phyloP scores from a whole-genome alignment of 2,329 filamentous ascomycete genomes.

The Sclerotinia glacialis region DNA sequence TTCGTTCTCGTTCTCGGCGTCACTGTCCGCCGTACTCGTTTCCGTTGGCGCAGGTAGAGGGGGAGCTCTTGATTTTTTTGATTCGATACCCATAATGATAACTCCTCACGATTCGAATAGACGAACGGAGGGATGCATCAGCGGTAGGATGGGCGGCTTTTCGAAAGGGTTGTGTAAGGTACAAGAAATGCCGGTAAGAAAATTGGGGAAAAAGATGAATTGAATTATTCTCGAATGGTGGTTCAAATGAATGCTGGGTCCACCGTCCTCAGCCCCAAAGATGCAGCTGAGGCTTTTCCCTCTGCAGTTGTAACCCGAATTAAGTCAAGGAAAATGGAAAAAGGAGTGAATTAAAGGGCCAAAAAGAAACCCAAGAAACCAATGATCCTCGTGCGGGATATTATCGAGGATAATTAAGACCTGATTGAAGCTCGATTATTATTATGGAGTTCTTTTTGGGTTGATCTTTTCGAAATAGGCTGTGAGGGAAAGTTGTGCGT shows the following conservation, averaged over 20 bases:
- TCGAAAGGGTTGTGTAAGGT: conserved; percentile 11
- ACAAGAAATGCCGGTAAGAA: background rate
- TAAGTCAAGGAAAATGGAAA: background rate
- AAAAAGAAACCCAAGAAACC: background rate
- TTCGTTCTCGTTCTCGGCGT: conserved; percentile 56
- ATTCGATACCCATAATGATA: conserved; percentile 39
- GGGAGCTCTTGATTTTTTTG: conserved; percentile 52
- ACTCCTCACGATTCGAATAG: conserved; percentile 16
- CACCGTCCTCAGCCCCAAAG: conserved; percentile 14
- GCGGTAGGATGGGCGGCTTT: background rate
- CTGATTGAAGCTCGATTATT: conserved; percentile 13
- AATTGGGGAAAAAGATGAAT: conserved; percentile 4
- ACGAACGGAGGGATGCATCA: conserved; percentile 20
- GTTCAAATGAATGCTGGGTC: background rate
- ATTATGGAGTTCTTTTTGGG: conserved; percentile 7
- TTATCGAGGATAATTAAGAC: background rate
- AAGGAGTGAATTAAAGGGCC: background rate
- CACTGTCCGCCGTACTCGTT: conserved; percentile 48
- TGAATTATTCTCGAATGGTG: conserved; percentile 6
- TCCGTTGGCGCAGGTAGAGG: conserved; percentile 78
- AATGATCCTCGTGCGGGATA: background rate
- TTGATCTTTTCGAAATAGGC: conserved; percentile 13
- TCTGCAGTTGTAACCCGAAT: background rate
- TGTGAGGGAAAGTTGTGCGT: conserved; percentile 6
- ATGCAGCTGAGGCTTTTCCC: conserved; percentile 16